These are phyloP conservation scores for Suhomyces bribrorum DNA, from an alignment of 1,139 yeast species.

Conservation along the genomic window DNA sequence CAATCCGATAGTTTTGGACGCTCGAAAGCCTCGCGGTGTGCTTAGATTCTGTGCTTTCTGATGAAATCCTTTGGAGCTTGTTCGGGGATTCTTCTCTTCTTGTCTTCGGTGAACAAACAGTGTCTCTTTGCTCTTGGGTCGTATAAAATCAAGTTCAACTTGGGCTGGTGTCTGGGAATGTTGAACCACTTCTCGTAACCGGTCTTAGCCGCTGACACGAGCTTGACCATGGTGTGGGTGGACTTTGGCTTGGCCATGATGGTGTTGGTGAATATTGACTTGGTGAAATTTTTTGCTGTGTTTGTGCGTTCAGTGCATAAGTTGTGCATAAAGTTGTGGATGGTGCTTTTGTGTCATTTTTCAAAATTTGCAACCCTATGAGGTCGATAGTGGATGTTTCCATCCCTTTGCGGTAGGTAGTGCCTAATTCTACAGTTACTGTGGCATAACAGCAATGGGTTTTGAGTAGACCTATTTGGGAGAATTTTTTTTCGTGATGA, in stretches of 20 bases:
- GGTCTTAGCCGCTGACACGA: conserved; percentile 67
- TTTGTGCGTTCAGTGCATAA: too few relatives aligned
- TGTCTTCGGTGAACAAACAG: conserved; percentile 84
- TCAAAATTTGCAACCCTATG: too few relatives aligned
- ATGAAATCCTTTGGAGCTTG: conserved; percentile 59
- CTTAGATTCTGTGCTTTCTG: conserved; percentile 39
- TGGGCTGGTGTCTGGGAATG: conserved; percentile 79
- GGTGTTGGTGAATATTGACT: neutral
- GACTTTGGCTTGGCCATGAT: conserved; percentile 47
- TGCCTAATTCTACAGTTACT: too few relatives aligned
- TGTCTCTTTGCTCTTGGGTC: conserved; percentile 76
- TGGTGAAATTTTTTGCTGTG: neutral
- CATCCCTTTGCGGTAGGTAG: too few relatives aligned
- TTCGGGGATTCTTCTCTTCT: conserved; percentile 78
- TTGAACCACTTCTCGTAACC: conserved; percentile 81
- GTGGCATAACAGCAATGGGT: too few relatives aligned
- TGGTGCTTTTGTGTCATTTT: too few relatives aligned
- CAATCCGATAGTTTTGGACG: too few relatives aligned
- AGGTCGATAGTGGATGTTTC: too few relatives aligned
- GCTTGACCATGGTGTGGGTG: conserved; percentile 50
- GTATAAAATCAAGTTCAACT: conserved; percentile 80
- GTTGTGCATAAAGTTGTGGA: too few relatives aligned
- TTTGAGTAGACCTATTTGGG: too few relatives aligned
- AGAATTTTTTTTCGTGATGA: too few relatives aligned
- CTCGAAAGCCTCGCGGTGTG: too few relatives aligned